Evolutionary conservation across 164 flowering plant species (phyloP).

Genomic region (Echeveria elegans): DNA sequence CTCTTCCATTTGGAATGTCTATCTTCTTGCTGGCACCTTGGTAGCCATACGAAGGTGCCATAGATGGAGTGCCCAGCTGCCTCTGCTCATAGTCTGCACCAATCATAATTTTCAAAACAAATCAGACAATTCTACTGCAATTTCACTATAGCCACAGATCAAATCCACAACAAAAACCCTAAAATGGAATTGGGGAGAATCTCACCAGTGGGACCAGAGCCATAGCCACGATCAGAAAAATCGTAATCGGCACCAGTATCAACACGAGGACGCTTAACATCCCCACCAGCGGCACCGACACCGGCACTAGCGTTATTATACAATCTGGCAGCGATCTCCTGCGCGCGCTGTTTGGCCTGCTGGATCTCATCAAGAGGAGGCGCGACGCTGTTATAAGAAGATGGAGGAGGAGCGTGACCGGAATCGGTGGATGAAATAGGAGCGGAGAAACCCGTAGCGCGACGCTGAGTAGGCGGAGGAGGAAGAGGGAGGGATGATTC

Average conservation of each 20-base stretch:
- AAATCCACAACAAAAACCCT: constrained; percentile 2
- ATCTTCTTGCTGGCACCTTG: too few species aligned
- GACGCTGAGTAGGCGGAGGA: constrained; percentile 11
- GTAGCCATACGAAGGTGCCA: too few species aligned
- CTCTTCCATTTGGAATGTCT: too few species aligned
- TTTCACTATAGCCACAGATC: not conserved
- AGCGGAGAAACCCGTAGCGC: too few species aligned
- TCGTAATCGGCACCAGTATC: too few species aligned
- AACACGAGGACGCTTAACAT: too few species aligned
- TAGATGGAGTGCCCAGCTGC: constrained; percentile 29
- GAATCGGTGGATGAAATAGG: constrained; percentile 51
- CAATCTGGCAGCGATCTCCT: constrained; percentile 86
- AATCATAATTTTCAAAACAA: not conserved
- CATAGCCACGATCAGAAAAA: constrained; percentile 26
- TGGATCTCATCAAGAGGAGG: constrained; percentile 61
- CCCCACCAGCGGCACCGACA: too few species aligned
- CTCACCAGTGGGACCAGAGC: constrained; percentile 18
- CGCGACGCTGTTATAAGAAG: constrained; percentile 51
- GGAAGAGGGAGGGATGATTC: constrained; percentile 19
- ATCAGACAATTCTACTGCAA: not conserved
- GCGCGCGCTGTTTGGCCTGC: constrained; percentile 79
- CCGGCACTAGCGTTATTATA: constrained; percentile 44
- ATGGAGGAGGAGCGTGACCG: constrained; percentile 17
- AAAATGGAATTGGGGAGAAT: not conserved
- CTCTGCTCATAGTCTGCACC: constrained; percentile 42